Conservation (phyloP, 257 asterid genomes). For the Penstemon eatonii region DNA sequence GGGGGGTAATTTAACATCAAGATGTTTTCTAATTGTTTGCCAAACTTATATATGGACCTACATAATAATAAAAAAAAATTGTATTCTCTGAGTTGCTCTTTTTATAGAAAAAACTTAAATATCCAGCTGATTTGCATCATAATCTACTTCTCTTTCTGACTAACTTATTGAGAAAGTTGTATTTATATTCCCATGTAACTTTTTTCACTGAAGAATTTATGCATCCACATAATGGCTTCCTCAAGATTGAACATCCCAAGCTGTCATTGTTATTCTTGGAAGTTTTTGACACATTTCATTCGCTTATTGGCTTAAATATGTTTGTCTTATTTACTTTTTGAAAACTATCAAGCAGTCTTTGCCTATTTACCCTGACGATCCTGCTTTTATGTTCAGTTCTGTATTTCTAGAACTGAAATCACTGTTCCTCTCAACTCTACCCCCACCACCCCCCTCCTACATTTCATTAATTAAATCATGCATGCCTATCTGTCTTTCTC, state of each 20-base stretch:
- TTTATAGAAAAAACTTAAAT: neutral
- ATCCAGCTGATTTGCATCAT: neutral
- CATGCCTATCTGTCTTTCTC: neutral
- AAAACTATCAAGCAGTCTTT: too few relatives aligned
- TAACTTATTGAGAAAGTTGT: neutral
- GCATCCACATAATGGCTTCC: neutral
- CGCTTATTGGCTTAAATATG: too few relatives aligned
- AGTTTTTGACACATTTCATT: neutral
- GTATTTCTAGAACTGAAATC: neutral
- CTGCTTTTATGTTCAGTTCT: neutral
- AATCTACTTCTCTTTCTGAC: neutral
- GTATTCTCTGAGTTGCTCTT: neutral
- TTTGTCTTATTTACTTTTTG: too few relatives aligned
- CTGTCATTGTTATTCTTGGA: neutral
- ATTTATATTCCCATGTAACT: neutral
- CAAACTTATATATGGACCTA: neutral
- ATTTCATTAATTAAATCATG: too few relatives aligned
- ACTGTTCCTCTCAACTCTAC: neutral
- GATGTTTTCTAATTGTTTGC: neutral
- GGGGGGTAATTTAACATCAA: neutral
- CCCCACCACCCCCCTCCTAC: neutral
- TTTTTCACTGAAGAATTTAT: neutral
- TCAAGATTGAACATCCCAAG: neutral
- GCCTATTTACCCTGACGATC: too few relatives aligned
- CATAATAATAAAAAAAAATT: neutral